A percentile compares a stretch with the other conserved stretches of the same genome.
phyloP scores from a whole-genome alignment of 1,284 basidiomycete species.

The Cryptococcus deneoformans region DNA sequence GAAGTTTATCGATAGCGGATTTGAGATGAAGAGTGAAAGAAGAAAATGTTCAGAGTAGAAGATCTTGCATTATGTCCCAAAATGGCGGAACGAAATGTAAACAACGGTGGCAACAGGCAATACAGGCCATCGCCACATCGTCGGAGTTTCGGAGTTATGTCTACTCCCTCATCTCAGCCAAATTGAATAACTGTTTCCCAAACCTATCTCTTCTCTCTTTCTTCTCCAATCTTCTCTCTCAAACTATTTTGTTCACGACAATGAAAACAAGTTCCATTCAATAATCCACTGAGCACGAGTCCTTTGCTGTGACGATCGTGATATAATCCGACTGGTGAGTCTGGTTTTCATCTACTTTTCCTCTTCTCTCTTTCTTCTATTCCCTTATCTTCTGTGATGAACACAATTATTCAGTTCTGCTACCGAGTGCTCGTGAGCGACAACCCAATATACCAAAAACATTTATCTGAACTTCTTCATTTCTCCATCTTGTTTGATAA shows the following conservation, averaged over 20 bases:
- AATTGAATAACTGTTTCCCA: not conserved
- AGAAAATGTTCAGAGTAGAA: too few relatives aligned
- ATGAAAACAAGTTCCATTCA: constrained; percentile 3
- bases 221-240: constrained; percentile 6
- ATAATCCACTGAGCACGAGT: constrained; percentile 7
- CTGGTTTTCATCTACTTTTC: not conserved
- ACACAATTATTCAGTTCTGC: constrained; percentile 47
- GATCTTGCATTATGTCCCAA: too few relatives aligned
- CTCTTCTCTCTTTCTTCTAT: constrained; percentile 3
- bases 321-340: constrained; percentile 3
- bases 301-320: constrained; percentile 7
- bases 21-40: not conserved
- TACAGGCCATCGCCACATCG: not conserved
- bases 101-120: not conserved
- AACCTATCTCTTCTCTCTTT: constrained; percentile 1
- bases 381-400: constrained; percentile 27
- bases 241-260: not conserved
- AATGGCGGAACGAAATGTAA: not conserved
- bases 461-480: constrained; percentile 24
- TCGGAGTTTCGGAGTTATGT: not conserved
- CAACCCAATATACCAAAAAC: constrained; percentile 46
- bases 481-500: not conserved
- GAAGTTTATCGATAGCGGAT: not conserved
- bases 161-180: not conserved
- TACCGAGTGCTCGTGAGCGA: constrained; percentile 50